Evolutionary conservation across 441 rosid genomes (phyloP), one percentile per base, ranked within the genome.

Genomic region (Populus hybrid): DNA sequence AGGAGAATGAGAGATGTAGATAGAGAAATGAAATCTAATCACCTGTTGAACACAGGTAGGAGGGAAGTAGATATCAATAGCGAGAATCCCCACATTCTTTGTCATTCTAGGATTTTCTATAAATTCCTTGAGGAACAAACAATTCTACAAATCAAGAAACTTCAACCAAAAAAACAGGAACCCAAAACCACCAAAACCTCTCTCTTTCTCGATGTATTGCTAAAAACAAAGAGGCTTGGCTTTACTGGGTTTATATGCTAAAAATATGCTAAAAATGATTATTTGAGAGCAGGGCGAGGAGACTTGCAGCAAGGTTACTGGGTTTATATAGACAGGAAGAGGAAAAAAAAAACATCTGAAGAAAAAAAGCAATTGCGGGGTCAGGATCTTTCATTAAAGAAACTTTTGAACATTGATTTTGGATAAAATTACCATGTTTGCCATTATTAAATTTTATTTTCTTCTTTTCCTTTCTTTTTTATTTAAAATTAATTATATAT

Each of bases 11-110:
- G 30, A 40, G 63, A 38, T n/a, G 11, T 2, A 14, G 28, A 34
- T 20, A 59, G 61, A 26, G 35, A 28, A 2, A 53, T 38, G 8
- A 32, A 23, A 57, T 61, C 1, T 20, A 30, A 59, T 72, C 26
- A 90, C 99, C 98, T 94, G 99, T 79, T 89, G 95, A 85, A 94
- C 88, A 83, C 91, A 96, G 77, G 95, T 88, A n/a, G 97, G 97
- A 86, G 99, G 99, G 86, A 94, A 96, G 81, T 94, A 96, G 85
- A 94, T 89, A 69, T 96, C 97, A 89, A 94, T 79, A 74, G 98
- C 98, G 68, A 93, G 89, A 81, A 94, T 89, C 77, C 98, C 99
- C 67, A 94, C 99, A 87, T 92, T 93, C 92, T 90, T 94, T 40
- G 95, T 92, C 99, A 96, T 95, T 83, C 26, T n/a, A n/a, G 6